phyloP scores from a whole-genome alignment of 345 rosid genomes.

The Kernera saxatilis region DNA sequence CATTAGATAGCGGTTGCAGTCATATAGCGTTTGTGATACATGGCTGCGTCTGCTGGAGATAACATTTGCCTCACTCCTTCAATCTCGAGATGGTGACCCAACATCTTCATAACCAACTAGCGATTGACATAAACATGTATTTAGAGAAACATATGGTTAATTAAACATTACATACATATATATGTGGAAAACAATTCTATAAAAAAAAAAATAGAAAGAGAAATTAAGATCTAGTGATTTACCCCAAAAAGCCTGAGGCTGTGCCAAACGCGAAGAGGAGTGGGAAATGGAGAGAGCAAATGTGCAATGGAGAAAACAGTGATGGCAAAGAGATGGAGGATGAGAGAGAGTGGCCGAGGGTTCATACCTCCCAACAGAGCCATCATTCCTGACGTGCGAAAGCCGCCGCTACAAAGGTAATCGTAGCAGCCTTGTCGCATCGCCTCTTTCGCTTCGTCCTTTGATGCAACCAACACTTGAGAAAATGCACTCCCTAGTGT shows the following conservation, averaged over 20 bases:
- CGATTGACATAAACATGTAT: too few species aligned
- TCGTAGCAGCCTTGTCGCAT: conserved; percentile 34
- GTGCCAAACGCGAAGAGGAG: conserved; percentile 25
- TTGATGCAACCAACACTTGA: conserved; percentile 24
- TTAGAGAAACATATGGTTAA: too few species aligned
- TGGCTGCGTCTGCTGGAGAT: conserved; percentile 24
- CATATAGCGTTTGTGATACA: conserved; percentile 7
- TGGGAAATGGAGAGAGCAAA: conserved; percentile 27
- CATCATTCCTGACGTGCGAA: conserved; percentile 23
- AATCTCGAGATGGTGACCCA: conserved; percentile 34
- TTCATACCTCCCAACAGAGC: conserved; percentile 32
- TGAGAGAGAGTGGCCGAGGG: conserved; percentile 23
- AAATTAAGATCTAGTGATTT: not conserved
- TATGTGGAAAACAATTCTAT: too few species aligned
- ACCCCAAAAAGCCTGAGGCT: conserved; percentile 23
- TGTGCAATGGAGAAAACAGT: conserved; percentile 10
- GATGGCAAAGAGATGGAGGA: conserved; percentile 22
- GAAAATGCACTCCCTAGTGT: conserved; percentile 31
- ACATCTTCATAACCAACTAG: too few species aligned
- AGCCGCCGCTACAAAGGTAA: conserved; percentile 26
- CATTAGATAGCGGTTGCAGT: conserved; percentile 1
- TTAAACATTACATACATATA: too few species aligned
- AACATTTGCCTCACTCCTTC: conserved; percentile 44
- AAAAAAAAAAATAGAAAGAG: too few species aligned
- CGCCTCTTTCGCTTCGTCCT: conserved; percentile 32